Percentiles rank a stretch among this genome's conserved stretches.
Evolutionary conservation across 1,139 yeast genomes (phyloP).

Genomic region (Taiozyma sp.): DNA sequence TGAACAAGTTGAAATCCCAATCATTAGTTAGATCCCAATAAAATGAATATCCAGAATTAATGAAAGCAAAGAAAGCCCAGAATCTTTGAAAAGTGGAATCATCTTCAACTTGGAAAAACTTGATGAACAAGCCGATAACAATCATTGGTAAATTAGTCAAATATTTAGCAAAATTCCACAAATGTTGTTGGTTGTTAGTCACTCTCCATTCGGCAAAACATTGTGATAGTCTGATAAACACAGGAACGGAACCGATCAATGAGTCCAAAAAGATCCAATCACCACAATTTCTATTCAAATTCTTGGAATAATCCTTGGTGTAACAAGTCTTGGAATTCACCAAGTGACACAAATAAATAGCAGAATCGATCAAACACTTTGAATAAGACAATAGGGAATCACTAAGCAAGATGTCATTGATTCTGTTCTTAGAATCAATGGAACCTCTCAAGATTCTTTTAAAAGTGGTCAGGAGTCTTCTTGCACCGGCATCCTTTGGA

Average conservation of each 20-base stretch:
- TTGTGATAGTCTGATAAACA: constrained; percentile 70
- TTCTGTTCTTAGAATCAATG: constrained; percentile 54
- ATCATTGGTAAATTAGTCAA: constrained; percentile 65
- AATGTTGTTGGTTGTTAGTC: constrained; percentile 44
- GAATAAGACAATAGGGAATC: constrained; percentile 81
- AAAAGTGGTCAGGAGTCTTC: constrained; percentile 42
- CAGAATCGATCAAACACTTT: constrained; percentile 68
- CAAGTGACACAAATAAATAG: constrained; percentile 40
- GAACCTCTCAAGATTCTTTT: constrained; percentile 52
- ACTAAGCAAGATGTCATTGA: constrained; percentile 74
- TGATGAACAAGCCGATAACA: constrained; percentile 19
- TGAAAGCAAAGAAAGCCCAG: constrained; percentile 50
- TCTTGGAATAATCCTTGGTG: constrained; percentile 12
- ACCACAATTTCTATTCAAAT: constrained; percentile 30
- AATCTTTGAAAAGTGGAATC: constrained; percentile 13
- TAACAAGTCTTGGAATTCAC: constrained; percentile 14
- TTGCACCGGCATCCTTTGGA: constrained; percentile 33
- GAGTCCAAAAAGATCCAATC: constrained; percentile 41
- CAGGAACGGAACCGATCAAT: constrained; percentile 52
- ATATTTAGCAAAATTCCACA: constrained; percentile 74
- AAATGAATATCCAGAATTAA: constrained; percentile 75
- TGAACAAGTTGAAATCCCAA: constrained; percentile 72
- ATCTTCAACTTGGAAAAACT: constrained; percentile 14
- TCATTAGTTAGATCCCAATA: constrained; percentile 88
- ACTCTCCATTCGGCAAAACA: constrained; percentile 69